Conservation (phyloP, 2,329 filamentous ascomycete species). For the Penicillium sp. region DNA sequence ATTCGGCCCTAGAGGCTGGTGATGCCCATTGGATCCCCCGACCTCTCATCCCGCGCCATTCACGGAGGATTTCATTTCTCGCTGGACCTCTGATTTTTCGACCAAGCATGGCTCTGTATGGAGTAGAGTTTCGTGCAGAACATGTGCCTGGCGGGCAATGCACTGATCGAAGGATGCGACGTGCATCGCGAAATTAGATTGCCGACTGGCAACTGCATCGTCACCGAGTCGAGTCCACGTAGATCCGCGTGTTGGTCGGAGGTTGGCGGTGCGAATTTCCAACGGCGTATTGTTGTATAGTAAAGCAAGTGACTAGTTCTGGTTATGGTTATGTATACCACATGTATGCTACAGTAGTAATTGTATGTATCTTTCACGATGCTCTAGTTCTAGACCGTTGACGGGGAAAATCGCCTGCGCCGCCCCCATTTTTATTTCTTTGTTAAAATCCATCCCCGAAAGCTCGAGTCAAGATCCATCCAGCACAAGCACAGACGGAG, state of each 20-base stretch:
- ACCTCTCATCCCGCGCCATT: background rate
- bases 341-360: too few relatives aligned
- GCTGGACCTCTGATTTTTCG: background rate
- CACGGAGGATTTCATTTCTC: conserved; percentile 17
- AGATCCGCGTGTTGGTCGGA: conserved; percentile 12
- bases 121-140: background rate
- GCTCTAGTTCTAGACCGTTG: conserved; percentile 3
- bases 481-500: background rate
- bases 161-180: conserved; percentile 4
- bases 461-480: background rate
- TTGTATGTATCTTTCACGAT: background rate
- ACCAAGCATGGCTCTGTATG: background rate
- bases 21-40: conserved; percentile 15
- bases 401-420: conserved; percentile 1
- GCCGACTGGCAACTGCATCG: conserved; percentile 26
- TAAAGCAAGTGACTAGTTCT: too few relatives aligned
- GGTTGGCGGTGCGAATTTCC: background rate
- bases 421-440: background rate
- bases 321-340: too few relatives aligned
- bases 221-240: conserved; percentile 15
- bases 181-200: conserved; percentile 21
- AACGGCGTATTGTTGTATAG: background rate
- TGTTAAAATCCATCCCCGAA: background rate
- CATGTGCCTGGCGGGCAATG: conserved; percentile 23
- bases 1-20: conserved; percentile 8